Evolutionary conservation across 1,139 yeast genomes (phyloP), one percentile per base, ranked within the genome.

Genomic region (Scheffersomyces illinoinensis): DNA sequence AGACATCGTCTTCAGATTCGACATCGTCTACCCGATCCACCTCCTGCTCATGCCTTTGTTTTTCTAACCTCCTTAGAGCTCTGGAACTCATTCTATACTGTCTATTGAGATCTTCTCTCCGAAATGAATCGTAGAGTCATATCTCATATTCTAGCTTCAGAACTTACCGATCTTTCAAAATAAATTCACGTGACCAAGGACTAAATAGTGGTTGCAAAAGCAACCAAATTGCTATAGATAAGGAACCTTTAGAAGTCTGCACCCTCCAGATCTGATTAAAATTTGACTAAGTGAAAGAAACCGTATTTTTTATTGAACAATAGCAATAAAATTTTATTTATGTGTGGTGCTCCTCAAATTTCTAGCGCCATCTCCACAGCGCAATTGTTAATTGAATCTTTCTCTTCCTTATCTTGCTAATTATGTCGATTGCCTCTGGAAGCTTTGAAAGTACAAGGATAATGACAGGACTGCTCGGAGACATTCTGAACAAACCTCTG

Each of bases 1-100:
- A 61, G 17, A 59, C 65, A 2, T 56, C 67, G 19, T 63, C 69
- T 46, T 63, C 54, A 50, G 56, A 60, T 43, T 49, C 53, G 47
- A 55, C 49, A 5, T 52, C 58, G 1, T 57, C 59, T 14, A 54
- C 61, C 39, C 53, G 59, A 53, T 57, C 55, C 21, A 54, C 57
- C 55, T 57, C 62, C 21, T 71, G 76, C 46, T 78, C 82, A 57
- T 79, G 77, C 57, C 76, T 76, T 61, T 81, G 79, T 59, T 74
- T 74, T 57, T 81, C 83, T 14, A 87, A 74, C 62, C 84, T 81
- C 65, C 84, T 82, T 58, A 89, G 73, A 8, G 90, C 90, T 69
- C 93, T 81, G 1, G 90, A 85, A 77, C 93, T 88, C 95, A 89
- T 88, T 6, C 17, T 48, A 21, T 18, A 48, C 14, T 14, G n/a